A percentile compares a stretch with the other conserved stretches of the same genome.
phyloP scores from a whole-genome alignment of 2,329 filamentous ascomycete genomes.

The Cercospora beticola region DNA sequence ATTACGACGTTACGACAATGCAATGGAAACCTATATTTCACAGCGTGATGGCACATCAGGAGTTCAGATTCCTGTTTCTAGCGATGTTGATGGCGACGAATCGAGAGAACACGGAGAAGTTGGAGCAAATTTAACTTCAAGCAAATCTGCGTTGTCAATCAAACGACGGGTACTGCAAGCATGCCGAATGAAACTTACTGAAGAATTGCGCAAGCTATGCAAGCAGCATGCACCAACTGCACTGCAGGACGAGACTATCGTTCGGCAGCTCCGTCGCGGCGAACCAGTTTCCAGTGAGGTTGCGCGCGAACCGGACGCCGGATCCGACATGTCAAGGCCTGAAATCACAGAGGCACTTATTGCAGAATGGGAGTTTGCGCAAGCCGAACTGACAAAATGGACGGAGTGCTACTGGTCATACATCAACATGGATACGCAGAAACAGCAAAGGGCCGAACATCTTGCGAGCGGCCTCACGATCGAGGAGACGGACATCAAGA shows the following conservation, averaged over 20 bases:
- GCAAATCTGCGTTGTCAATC: background rate
- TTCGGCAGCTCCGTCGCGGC: background rate
- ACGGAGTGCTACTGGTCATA: background rate
- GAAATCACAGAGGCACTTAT: no score
- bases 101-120: background rate
- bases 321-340: no score
- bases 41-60: background rate
- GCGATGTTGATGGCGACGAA: background rate
- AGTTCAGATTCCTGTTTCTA: background rate
- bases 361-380: no score
- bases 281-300: background rate
- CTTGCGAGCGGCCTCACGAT: no score
- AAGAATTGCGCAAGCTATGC: constrained; percentile 5
- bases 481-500: no score
- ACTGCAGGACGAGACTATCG: background rate
- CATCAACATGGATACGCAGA: background rate
- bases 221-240: constrained; percentile 1
- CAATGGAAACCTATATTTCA: background rate
- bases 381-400: background rate
- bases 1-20: background rate
- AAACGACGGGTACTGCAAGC: background rate
- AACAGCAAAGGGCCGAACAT: no score
- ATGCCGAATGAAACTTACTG: background rate
- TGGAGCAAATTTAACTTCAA: background rate
- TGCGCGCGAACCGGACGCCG: no score